phyloP scores from a whole-genome alignment of 306 rosid species.

The Sicyos edulis region DNA sequence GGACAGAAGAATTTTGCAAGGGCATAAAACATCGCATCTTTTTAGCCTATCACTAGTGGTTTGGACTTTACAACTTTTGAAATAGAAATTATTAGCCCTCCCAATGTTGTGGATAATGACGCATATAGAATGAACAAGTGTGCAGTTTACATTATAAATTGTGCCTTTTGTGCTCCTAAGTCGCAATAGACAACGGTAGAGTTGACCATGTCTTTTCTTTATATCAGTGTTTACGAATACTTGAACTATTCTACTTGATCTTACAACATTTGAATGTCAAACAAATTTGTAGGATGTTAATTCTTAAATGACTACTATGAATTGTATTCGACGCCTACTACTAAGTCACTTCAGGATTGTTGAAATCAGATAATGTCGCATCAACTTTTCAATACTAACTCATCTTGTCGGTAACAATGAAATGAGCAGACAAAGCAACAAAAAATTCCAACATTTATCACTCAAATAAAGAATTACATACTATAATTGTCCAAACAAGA shows the following conservation, averaged over 20 bases:
- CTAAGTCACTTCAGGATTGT: no score
- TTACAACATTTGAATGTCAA: no score
- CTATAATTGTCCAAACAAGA: not conserved
- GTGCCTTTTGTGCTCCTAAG: not conserved
- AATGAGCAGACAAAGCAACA: not conserved
- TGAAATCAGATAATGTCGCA: no score
- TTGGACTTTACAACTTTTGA: not conserved
- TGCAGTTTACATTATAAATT: not conserved
- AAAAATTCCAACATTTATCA: not conserved
- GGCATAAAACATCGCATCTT: not conserved
- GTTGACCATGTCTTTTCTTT: not conserved
- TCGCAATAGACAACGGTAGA: conserved; percentile 6
- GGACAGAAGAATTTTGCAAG: not conserved
- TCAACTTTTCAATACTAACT: not conserved
- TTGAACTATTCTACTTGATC: no score
- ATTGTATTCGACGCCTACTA: no score
- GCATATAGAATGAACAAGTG: conserved; percentile 3
- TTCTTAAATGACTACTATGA: no score
- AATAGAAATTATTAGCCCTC: not conserved
- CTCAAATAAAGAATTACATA: conserved; percentile 14
- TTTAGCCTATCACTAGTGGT: conserved; percentile 5
- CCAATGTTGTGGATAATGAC: conserved; percentile 13
- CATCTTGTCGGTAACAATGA: not conserved
- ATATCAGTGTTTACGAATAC: no score
- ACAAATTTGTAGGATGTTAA: no score